Evolutionary conservation across 2,329 filamentous ascomycete species (phyloP).

Genomic region (Cytospora piceicola): DNA sequence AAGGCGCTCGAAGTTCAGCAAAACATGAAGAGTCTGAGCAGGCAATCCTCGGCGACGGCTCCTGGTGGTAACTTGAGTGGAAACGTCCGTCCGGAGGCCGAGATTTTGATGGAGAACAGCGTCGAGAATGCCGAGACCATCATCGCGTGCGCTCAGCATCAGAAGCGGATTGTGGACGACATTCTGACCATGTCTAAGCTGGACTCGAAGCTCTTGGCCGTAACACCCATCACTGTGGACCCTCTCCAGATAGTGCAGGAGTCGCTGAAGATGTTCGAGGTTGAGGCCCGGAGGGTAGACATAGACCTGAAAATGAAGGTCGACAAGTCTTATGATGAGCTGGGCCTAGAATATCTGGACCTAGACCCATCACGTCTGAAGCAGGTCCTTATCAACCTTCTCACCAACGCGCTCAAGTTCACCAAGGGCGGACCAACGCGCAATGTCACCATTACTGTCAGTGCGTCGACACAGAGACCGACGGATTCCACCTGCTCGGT

Average conservation of each 20-base stretch:
- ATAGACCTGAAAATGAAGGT: conserved; percentile 69
- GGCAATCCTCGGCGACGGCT: conserved; percentile 36
- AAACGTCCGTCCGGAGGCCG: conserved; percentile 34
- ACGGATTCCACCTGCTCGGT: conserved; percentile 52
- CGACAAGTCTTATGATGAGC: conserved; percentile 61
- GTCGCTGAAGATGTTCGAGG: conserved; percentile 77
- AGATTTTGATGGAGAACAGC: conserved; percentile 57
- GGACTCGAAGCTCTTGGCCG: conserved; percentile 73
- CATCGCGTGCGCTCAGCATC: conserved; percentile 75
- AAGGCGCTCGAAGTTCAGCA: conserved; percentile 47
- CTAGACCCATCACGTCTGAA: conserved; percentile 75
- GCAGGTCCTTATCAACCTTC: conserved; percentile 79
- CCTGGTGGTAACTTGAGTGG: conserved; percentile 30
- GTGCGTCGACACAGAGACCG: conserved; percentile 47
- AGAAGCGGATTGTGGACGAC: conserved; percentile 77
- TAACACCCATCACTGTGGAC: conserved; percentile 72
- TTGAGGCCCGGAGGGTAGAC: conserved; percentile 70
- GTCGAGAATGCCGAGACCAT: conserved; percentile 80
- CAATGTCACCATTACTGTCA: conserved; percentile 55
- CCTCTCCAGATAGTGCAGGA: conserved; percentile 68
- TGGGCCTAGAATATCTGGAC: conserved; percentile 66
- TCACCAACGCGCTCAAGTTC: conserved; percentile 83
- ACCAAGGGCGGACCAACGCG: conserved; percentile 66
- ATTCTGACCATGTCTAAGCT: conserved; percentile 76
- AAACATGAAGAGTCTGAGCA: conserved; percentile 32